Evolutionary conservation across 208 protist genomes (phyloP), one percentile per base, ranked within the genome.

Genomic region (Wallacemonas sp.): DNA sequence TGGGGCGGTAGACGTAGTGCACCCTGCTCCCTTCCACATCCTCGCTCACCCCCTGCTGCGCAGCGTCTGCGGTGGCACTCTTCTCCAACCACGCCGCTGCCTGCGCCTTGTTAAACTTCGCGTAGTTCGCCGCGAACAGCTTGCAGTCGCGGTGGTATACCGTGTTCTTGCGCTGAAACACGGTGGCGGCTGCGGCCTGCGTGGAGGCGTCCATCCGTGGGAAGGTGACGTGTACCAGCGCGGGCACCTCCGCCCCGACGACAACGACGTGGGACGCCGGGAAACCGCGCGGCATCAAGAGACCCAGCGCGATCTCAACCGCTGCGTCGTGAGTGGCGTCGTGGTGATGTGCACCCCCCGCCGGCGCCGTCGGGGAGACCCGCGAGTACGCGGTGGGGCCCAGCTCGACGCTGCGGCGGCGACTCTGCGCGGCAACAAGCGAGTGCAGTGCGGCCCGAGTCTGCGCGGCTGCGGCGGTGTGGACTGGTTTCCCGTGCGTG

Each of bases 121-220:
- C n/a, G 63, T 68, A 60, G 34, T 59, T 39, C 15, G 27, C 53
- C 29, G 46, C 63, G 39, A 59, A 68, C 19, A 48, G 26, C 30
- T 46, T 15, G 24, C 42, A 68, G 50, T 68, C 63, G 22, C 54
- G 50, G 48, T 59, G 27, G 63, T 68, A 68, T 19, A 68, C 32
- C 41, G 24, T 44, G 29, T 55, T 53, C 61, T 68, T 68, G 34
- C 32, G 3, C 50, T 57, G 50, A 39, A 57, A 57, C 4, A 57
- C 50, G 0, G 32, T 53, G 19, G 63, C 46, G 34, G 34, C 42
- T 13, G 48, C 63, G 29, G 30, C 39, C 46, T 37, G 34, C 41
- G 38, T 32, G 24, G 34, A 13, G 13, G 29, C 39, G 63, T 39
- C 39, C 21, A 34, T 42, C 38, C 57, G 63, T 15, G 36, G 4